These are phyloP conservation scores for Penicillium sumatraense DNA, from an alignment of 2,329 filamentous ascomycete genomes.

Conservation along the genomic window DNA sequence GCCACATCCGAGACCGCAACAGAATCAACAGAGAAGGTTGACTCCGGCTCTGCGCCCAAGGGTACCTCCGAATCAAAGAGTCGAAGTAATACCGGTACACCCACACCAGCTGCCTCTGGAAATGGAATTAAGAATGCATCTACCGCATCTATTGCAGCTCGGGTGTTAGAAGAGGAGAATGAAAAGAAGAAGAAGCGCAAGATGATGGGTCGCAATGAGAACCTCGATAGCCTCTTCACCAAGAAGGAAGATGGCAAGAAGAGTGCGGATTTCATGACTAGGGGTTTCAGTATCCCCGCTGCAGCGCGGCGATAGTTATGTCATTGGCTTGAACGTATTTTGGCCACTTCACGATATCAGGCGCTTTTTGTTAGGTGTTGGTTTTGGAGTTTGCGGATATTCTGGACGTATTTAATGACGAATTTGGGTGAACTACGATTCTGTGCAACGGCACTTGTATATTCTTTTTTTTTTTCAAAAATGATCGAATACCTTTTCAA, in stretches of 20 bases:
- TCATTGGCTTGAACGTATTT: no score
- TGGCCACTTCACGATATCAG: no score
- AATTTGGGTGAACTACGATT: background rate
- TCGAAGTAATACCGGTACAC: conserved; percentile 38
- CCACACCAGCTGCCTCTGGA: conserved; percentile 34
- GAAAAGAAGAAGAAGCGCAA: conserved; percentile 79
- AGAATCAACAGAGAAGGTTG: conserved; percentile 31
- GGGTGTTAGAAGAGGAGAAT: conserved; percentile 85
- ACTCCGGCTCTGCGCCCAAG: conserved; percentile 39
- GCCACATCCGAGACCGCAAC: conserved; percentile 44
- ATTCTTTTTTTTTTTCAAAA: conserved; percentile 2
- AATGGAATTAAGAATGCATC: conserved; percentile 83
- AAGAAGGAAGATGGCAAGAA: conserved; percentile 49
- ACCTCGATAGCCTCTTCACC: conserved; percentile 59
- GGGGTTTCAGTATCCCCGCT: conserved; percentile 59
- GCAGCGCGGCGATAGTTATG: conserved; percentile 42
- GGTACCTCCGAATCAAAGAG: no score
- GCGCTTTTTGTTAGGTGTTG: conserved; percentile 3
- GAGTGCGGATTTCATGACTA: conserved; percentile 62
- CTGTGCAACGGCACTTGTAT: conserved; percentile 6
- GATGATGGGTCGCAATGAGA: conserved; percentile 64
- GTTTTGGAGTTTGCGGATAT: background rate
- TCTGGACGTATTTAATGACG: background rate
- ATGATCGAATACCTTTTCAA: conserved; percentile 1
- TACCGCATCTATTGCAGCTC: conserved; percentile 83